These are phyloP conservation scores for Fusarium burgessii DNA, from an alignment of 2,329 filamentous ascomycete genomes.

Conservation along the genomic window DNA sequence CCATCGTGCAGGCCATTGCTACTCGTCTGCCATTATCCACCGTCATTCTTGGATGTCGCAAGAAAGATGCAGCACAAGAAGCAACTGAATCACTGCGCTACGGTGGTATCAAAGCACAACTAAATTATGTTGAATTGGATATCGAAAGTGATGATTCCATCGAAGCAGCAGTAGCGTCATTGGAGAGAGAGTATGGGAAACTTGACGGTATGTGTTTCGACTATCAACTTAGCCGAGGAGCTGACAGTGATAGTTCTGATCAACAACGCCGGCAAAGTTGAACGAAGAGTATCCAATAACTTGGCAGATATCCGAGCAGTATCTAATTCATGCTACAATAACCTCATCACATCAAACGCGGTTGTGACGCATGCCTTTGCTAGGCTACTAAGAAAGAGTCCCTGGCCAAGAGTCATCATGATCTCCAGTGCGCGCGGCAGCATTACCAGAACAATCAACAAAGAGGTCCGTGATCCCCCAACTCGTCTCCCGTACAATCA, in stretches of 20 bases:
- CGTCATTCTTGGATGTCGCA: constrained; percentile 13
- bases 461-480: background rate
- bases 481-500: accelerated
- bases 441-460: background rate
- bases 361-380: background rate
- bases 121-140: constrained; percentile 1
- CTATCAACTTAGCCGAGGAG: accelerated
- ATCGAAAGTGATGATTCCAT: constrained; percentile 10
- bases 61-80: background rate
- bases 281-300: background rate
- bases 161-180: background rate
- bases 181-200: background rate
- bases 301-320: background rate
- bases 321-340: constrained; percentile 13
- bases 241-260: background rate
- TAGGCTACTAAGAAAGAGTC: background rate
- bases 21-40: background rate
- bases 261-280: constrained; percentile 13
- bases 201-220: background rate
- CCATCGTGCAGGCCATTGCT: constrained; percentile 17
- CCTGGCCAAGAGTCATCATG: constrained; percentile 17
- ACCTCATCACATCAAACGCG: constrained; percentile 13
- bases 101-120: accelerated
- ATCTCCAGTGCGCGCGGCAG: constrained; percentile 21
- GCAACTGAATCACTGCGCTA: background rate